Percentiles rank a stretch among this genome's conserved stretches.
Evolutionary conservation across 1,284 basidiomycete genomes (phyloP).

Genomic region (Ustilago vetiveriae): DNA sequence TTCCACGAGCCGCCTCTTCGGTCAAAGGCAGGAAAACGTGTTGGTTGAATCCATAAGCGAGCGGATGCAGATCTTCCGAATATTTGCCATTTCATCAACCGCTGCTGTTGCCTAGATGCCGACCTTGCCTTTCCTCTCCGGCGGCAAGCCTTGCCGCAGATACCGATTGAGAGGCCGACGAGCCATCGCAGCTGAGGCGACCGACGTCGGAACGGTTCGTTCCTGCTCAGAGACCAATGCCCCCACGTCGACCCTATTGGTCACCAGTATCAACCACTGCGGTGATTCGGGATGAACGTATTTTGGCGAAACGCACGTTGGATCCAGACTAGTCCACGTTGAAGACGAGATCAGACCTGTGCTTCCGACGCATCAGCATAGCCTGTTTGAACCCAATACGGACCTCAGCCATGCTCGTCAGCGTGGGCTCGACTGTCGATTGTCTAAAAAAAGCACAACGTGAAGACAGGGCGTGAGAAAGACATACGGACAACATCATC

Average conservation of each 20-base stretch:
- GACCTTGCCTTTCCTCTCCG: neutral
- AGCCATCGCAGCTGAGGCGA: neutral
- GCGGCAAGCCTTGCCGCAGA: neutral
- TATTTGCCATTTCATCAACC: neutral
- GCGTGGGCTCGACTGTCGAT: neutral
- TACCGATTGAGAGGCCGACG: constrained; percentile 2
- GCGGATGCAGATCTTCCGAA: constrained; percentile 26
- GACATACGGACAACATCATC: neutral
- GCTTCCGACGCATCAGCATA: no score
- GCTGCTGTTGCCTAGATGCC: neutral
- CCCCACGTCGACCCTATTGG: neutral
- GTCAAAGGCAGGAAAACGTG: constrained; percentile 1
- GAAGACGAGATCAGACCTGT: no score
- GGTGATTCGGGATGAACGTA: neutral
- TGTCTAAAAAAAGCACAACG: neutral
- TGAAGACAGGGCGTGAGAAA: neutral
- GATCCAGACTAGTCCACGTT: constrained; percentile 8
- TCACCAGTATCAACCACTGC: neutral
- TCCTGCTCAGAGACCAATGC: no score
- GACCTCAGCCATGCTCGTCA: neutral
- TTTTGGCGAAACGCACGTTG: constrained; percentile 13
- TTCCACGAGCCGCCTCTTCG: no score
- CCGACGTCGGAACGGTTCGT: constrained; percentile 5
- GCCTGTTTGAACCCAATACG: no score
- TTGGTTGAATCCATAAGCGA: neutral